phyloP scores from a whole-genome alignment of 2,329 filamentous ascomycete species.

The Ophiocordyceps australis region DNA sequence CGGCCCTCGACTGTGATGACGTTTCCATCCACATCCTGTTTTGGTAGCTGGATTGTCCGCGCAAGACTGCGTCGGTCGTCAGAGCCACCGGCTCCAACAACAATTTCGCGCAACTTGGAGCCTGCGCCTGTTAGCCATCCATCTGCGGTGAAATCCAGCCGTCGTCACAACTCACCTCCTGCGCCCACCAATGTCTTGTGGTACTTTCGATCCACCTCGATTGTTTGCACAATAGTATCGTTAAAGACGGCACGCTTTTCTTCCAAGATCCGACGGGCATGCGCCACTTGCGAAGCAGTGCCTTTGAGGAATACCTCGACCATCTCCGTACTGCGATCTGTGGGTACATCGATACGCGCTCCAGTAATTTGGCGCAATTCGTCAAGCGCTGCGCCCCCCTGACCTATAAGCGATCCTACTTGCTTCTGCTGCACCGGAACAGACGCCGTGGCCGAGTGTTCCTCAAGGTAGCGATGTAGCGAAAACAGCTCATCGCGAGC shows the following conservation, averaged over 20 bases:
- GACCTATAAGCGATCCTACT: conserved; percentile 83
- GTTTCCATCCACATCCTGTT: conserved; percentile 65
- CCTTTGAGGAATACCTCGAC: conserved; percentile 88
- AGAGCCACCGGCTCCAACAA: conserved; percentile 74
- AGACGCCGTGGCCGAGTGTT: conserved; percentile 65
- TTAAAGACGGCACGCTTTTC: conserved; percentile 80
- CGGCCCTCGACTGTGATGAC: conserved; percentile 80
- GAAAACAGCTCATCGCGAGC: conserved; percentile 83
- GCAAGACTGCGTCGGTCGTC: conserved; percentile 70
- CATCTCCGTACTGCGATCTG: conserved; percentile 52
- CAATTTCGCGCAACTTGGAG: conserved; percentile 69
- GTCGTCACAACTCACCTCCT: conserved; percentile 46
- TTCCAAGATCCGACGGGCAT: conserved; percentile 78
- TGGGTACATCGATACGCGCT: conserved; percentile 82
- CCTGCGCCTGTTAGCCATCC: too few species aligned
- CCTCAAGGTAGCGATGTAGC: conserved; percentile 74
- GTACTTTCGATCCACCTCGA: conserved; percentile 89
- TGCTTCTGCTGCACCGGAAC: conserved; percentile 83
- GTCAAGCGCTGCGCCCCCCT: conserved; percentile 80
- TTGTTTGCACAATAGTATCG: conserved; percentile 64
- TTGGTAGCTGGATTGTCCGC: conserved; percentile 87
- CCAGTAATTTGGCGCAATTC: conserved; percentile 70
- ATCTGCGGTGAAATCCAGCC: too few species aligned
- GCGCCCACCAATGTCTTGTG: conserved; percentile 80
- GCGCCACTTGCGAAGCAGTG: conserved; percentile 75